Percentiles rank a stretch among this genome's conserved stretches.
Conservation (phyloP, 306 rosid genomes). For the Prosopis cineraria region DNA sequence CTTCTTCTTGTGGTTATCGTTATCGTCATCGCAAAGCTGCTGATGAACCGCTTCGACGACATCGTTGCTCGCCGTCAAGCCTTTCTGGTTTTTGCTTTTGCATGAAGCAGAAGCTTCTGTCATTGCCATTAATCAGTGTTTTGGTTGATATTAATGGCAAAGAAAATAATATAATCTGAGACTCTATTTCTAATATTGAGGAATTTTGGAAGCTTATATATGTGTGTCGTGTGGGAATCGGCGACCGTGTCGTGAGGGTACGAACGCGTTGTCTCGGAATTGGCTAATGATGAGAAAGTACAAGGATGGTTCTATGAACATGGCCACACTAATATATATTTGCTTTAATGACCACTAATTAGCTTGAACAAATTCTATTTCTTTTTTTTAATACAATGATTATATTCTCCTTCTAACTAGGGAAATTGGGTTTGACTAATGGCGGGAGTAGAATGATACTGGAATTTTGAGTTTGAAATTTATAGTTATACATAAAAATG, state of each 20-base stretch:
- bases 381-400: too few relatives aligned
- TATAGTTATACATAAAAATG: too few relatives aligned
- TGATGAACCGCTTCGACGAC: conserved; percentile 48
- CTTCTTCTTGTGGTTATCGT: conserved; percentile 7
- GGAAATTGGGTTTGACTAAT: too few relatives aligned
- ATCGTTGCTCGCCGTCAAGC: conserved; percentile 37
- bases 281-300: conserved; percentile 3
- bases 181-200: neutral
- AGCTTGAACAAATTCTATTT: neutral
- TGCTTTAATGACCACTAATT: neutral
- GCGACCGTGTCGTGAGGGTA: conserved; percentile 16
- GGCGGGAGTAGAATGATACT: too few relatives aligned
- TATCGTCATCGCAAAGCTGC: conserved; percentile 55
- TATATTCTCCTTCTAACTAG: too few relatives aligned
- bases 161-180: neutral
- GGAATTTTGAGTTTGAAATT: too few relatives aligned
- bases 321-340: neutral
- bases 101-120: neutral
- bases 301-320: conserved; percentile 28
- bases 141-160: neutral
- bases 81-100: conserved; percentile 1
- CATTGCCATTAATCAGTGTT: neutral
- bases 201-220: neutral
- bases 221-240: neutral
- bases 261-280: neutral